These are phyloP conservation scores for Diatrype stigma DNA, from an alignment of 2,329 filamentous ascomycete species.

Conservation along the genomic window DNA sequence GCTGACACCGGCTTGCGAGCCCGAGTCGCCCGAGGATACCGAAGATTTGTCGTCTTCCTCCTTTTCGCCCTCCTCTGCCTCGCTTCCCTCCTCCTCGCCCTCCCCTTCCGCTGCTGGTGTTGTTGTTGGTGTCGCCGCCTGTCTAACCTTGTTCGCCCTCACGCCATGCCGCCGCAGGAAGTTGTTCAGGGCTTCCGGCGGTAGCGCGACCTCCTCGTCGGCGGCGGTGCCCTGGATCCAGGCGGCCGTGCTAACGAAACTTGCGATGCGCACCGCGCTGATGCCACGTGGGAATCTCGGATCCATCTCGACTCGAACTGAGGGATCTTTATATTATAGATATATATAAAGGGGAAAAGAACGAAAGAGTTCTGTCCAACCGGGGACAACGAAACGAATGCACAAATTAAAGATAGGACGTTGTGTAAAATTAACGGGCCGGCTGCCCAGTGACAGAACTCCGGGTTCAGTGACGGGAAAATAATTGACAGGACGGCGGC, in stretches of 20 bases:
- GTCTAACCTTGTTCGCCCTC: slow-evolving; percentile 2
- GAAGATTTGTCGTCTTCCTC: slow-evolving; percentile 7
- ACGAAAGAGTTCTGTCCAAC: neutral
- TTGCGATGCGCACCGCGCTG: slow-evolving; percentile 21
- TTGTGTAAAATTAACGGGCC: neutral
- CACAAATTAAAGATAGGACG: neutral
- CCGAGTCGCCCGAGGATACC: slow-evolving; percentile 7
- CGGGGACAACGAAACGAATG: neutral
- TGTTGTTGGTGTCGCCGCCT: neutral
- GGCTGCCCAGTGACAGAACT: neutral
- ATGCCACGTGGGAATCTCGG: slow-evolving; percentile 20
- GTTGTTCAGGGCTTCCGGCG: slow-evolving; percentile 17
- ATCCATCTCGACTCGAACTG: slow-evolving; percentile 10
- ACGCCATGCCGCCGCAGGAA: slow-evolving; percentile 15
- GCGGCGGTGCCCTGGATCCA: slow-evolving; percentile 19
- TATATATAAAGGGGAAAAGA: neutral
- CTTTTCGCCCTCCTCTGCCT: slow-evolving; percentile 4
- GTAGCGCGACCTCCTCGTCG: slow-evolving; percentile 13
- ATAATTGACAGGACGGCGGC: neutral
- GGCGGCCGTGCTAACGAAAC: slow-evolving; percentile 21
- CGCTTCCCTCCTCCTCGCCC: slow-evolving; percentile 2
- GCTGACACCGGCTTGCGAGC: neutral
- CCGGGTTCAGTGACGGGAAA: neutral
- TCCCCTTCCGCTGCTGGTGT: slow-evolving; percentile 1
- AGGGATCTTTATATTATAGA: slow-evolving; percentile 2